These are phyloP conservation scores for Pythium monospermum DNA, from an alignment of 352 stramenopile genomes.

Conservation along the genomic window DNA sequence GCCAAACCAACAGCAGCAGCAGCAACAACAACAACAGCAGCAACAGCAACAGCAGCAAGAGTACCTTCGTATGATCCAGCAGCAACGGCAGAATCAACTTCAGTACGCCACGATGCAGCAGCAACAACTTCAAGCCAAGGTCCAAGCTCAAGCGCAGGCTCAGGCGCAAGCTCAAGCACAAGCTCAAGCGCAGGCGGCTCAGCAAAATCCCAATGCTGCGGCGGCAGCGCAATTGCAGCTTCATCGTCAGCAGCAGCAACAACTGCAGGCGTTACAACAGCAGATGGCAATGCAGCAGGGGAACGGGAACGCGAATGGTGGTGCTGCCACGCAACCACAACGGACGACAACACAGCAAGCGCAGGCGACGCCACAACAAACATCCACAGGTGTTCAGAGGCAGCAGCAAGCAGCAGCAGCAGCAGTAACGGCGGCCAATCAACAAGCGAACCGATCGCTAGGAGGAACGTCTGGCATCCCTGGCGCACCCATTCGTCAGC, in stretches of 20 bases:
- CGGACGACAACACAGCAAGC: too few relatives aligned
- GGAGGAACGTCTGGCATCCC: slow-evolving; percentile 4
- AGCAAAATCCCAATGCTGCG: slow-evolving; percentile 10
- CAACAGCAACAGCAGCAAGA: too few relatives aligned
- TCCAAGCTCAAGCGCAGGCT: slow-evolving; percentile 17
- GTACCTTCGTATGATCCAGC: slow-evolving; percentile 68
- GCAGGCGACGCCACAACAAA: too few relatives aligned
- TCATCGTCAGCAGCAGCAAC: slow-evolving; percentile 31
- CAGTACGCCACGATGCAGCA: slow-evolving; percentile 29
- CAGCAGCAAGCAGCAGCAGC: slow-evolving; percentile 6
- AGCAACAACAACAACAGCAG: slow-evolving; percentile 33
- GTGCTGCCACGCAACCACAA: slow-evolving; percentile 3
- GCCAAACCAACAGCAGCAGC: slow-evolving; percentile 60
- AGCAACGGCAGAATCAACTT: slow-evolving; percentile 33
- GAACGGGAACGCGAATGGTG: slow-evolving; percentile 2
- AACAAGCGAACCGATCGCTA: neutral
- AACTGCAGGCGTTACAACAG: slow-evolving; percentile 23
- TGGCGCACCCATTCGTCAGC: slow-evolving; percentile 28
- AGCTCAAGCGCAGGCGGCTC: neutral
- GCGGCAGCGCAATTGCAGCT: slow-evolving; percentile 13
- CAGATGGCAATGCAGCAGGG: slow-evolving; percentile 25
- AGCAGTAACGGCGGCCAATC: neutral
- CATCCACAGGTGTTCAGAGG: too few relatives aligned
- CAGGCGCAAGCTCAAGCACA: neutral
- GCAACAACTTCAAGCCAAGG: slow-evolving; percentile 8